A percentile compares a stretch with the other conserved stretches of the same genome.
Conservation (phyloP, 2,329 filamentous ascomycete species). For the Paraconiothyrium brasiliense region DNA sequence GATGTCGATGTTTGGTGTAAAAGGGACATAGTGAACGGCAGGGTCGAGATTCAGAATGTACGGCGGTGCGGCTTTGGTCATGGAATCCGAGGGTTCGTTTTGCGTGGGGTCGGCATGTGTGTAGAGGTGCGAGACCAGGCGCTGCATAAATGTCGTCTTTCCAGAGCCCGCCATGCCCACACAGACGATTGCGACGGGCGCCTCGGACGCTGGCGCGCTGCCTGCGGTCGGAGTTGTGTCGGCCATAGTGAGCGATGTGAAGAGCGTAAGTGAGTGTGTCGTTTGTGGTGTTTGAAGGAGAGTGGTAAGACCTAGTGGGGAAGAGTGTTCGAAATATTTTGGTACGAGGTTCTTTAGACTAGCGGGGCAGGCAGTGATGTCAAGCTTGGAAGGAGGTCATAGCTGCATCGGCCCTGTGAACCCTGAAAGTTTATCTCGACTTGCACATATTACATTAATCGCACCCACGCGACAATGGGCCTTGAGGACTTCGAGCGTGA, state of each 20-base stretch:
- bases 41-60: slow-evolving; percentile 98
- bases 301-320: slow-evolving; percentile 14
- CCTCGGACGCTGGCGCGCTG: slow-evolving; percentile 20
- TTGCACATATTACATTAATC: slow-evolving; percentile 58
- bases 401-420: background rate
- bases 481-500: slow-evolving; percentile 81
- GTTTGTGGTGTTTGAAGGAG: slow-evolving; percentile 14
- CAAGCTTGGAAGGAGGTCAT: slow-evolving; percentile 29
- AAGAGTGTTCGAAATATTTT: slow-evolving; percentile 4
- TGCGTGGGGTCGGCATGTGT: slow-evolving; percentile 67
- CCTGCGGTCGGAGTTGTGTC: slow-evolving; percentile 30
- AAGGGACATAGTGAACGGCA: slow-evolving; percentile 90
- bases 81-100: slow-evolving; percentile 40
- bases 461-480: slow-evolving; percentile 56
- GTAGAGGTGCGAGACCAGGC: slow-evolving; percentile 93
- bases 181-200: slow-evolving; percentile 84
- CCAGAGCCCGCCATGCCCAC: slow-evolving; percentile 98
- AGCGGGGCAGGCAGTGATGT: slow-evolving; percentile 39
- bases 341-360: slow-evolving; percentile 46
- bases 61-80: slow-evolving; percentile 64
- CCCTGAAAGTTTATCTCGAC: slow-evolving; percentile 19
- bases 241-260: slow-evolving; percentile 51
- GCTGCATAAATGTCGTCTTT: slow-evolving; percentile 99
- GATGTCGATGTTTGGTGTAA: slow-evolving; percentile 98
- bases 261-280: background rate